These are phyloP conservation scores for Termitomyces sp. DNA, from an alignment of 768 basidiomycete species.

Conservation along the genomic window DNA sequence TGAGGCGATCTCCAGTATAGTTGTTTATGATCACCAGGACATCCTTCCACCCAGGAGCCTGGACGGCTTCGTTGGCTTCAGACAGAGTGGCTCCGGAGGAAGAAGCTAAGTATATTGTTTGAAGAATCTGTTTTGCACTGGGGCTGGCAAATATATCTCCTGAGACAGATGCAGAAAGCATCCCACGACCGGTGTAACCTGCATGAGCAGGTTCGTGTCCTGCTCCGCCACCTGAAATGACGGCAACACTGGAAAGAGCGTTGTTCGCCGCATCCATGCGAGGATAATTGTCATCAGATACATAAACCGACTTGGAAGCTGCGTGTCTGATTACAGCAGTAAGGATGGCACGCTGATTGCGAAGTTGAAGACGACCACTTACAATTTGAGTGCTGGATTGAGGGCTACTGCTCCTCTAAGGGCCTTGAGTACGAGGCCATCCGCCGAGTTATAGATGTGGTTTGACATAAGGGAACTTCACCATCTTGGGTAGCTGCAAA, in stretches of 20 bases:
- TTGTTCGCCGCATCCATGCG: not conserved
- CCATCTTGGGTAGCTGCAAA: not conserved
- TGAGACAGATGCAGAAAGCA: conserved; percentile 50
- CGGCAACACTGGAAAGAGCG: conserved; percentile 21
- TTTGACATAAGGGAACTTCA: conserved; percentile 29
- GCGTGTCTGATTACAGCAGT: conserved; percentile 22
- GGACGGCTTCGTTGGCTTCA: not conserved
- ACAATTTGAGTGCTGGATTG: conserved; percentile 35
- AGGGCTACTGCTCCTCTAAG: conserved; percentile 34
- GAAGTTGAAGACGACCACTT: conserved; percentile 10
- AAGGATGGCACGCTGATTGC: not conserved
- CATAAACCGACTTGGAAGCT: conserved; percentile 30
- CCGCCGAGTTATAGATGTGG: conserved; percentile 34
- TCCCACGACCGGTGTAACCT: conserved; percentile 50
- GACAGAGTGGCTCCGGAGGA: conserved; percentile 14
- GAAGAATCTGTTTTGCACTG: conserved; percentile 51
- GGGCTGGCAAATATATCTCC: conserved; percentile 61
- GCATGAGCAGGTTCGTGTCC: conserved; percentile 60
- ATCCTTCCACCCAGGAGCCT: conserved; percentile 14
- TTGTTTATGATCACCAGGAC: conserved; percentile 39
- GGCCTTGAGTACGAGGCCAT: conserved; percentile 37
- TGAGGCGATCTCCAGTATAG: conserved; percentile 51
- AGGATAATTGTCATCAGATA: conserved; percentile 11
- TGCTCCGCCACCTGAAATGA: conserved; percentile 45
- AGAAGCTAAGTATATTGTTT: conserved; percentile 41